These are phyloP conservation scores for Tephrocybe sp. DNA, from an alignment of 768 basidiomycete species.

Conservation along the genomic window DNA sequence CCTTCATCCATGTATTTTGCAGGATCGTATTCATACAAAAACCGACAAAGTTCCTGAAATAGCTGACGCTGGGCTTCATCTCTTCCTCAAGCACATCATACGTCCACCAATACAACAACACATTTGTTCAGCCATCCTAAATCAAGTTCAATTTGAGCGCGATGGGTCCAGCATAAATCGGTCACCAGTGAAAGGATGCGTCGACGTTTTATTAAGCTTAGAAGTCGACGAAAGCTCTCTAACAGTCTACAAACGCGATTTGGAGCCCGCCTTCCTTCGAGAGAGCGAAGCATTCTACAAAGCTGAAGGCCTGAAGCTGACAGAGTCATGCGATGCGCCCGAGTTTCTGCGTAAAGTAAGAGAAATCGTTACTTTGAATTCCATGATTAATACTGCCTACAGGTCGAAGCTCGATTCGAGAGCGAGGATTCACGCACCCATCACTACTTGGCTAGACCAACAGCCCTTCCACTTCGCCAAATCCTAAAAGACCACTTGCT, in stretches of 20 bases:
- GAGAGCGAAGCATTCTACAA: constrained; percentile 82
- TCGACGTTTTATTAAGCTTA: constrained; percentile 80
- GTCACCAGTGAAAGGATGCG: constrained; percentile 86
- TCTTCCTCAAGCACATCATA: constrained; percentile 85
- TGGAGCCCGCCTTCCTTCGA: constrained; percentile 79
- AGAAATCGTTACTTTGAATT: constrained; percentile 10
- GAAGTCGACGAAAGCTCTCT: constrained; percentile 44
- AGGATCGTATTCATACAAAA: constrained; percentile 92
- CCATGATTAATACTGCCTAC: constrained; percentile 18
- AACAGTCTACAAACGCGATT: constrained; percentile 78
- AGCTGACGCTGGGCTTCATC: constrained; percentile 75
- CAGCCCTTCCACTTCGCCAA: constrained; percentile 62
- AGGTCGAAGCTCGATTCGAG: constrained; percentile 81
- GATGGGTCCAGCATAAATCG: constrained; percentile 89
- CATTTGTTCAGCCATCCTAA: constrained; percentile 77
- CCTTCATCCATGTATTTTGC: constrained; percentile 12
- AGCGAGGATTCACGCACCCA: constrained; percentile 84
- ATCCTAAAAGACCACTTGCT: constrained; percentile 82
- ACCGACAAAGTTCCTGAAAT: constrained; percentile 75
- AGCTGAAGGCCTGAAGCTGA: constrained; percentile 66
- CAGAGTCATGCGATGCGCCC: constrained; percentile 75
- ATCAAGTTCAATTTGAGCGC: constrained; percentile 87
- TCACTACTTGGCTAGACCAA: constrained; percentile 82
- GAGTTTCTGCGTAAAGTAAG: constrained; percentile 80
- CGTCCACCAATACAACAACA: constrained; percentile 80